Conservation (phyloP, 2,329 filamentous ascomycete genomes). For the Fusarium staphyleae region DNA sequence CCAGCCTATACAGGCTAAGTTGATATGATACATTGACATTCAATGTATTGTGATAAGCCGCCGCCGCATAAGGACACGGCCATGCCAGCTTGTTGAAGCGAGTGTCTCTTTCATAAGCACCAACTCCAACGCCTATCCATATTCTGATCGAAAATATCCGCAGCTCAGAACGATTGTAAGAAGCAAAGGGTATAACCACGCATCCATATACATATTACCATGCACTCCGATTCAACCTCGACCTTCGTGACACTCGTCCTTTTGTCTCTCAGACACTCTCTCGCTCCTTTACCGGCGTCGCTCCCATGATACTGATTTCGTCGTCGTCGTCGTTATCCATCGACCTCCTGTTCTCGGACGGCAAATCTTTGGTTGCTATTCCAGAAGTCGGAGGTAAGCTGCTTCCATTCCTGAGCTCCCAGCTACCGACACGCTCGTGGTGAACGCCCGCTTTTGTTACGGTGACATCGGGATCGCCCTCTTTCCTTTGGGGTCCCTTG, state of each 20-base stretch:
- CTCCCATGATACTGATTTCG: slow-evolving; percentile 47
- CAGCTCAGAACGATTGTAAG: slow-evolving; percentile 28
- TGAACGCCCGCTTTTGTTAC: slow-evolving; percentile 49
- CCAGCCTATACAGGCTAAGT: too few relatives aligned
- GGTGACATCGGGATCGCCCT: slow-evolving; percentile 53
- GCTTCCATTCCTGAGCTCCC: slow-evolving; percentile 51
- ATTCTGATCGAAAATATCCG: slow-evolving; percentile 3
- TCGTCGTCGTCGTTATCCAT: slow-evolving; percentile 44
- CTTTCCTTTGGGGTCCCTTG: slow-evolving; percentile 55
- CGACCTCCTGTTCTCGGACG: slow-evolving; percentile 23
- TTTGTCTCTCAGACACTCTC: slow-evolving; percentile 47
- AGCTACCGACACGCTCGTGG: slow-evolving; percentile 58
- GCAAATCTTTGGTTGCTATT: slow-evolving; percentile 37
- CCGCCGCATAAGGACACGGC: background rate
- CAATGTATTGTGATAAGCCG: too few relatives aligned
- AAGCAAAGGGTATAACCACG: slow-evolving; percentile 36
- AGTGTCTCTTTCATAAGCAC: slow-evolving; percentile 13
- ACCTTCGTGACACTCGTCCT: background rate
- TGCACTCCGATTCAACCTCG: background rate
- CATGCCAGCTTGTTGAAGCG: slow-evolving; percentile 9
- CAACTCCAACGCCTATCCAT: slow-evolving; percentile 24
- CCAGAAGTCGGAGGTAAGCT: slow-evolving; percentile 22
- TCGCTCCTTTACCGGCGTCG: slow-evolving; percentile 48
- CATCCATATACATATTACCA: slow-evolving; percentile 4
- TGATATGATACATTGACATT: too few relatives aligned